Conservation (phyloP, 768 basidiomycete species). For the Hypholoma fasciculare region DNA sequence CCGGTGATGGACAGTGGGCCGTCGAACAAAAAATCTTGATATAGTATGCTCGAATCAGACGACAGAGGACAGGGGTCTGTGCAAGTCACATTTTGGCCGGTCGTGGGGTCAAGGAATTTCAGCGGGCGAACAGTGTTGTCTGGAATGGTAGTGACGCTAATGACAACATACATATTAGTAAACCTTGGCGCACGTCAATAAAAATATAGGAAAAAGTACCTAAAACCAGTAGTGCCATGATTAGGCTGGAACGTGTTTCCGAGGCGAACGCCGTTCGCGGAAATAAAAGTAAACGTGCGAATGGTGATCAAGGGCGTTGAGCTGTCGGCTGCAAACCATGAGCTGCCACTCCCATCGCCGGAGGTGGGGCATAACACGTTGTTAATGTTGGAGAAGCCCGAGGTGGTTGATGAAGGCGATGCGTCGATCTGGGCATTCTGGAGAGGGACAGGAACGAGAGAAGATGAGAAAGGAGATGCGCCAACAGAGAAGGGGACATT, state of each 20-base stretch:
- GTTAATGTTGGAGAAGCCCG: slow-evolving; percentile 61
- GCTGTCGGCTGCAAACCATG: slow-evolving; percentile 83
- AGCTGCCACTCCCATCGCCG: slow-evolving; percentile 74
- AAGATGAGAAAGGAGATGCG: slow-evolving; percentile 86
- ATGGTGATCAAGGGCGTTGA: slow-evolving; percentile 74
- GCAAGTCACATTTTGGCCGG: slow-evolving; percentile 78
- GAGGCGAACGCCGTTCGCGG: slow-evolving; percentile 78
- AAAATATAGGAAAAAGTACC: slow-evolving; percentile 44
- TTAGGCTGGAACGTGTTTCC: slow-evolving; percentile 87
- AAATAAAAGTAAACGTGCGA: slow-evolving; percentile 71
- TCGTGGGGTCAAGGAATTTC: slow-evolving; percentile 74
- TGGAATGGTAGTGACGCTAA: slow-evolving; percentile 84
- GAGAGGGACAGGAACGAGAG: slow-evolving; percentile 81
- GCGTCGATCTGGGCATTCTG: slow-evolving; percentile 54
- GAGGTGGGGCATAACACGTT: slow-evolving; percentile 86
- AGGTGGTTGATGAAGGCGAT: slow-evolving; percentile 60
- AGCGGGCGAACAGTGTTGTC: slow-evolving; percentile 82
- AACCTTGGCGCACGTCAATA: slow-evolving; percentile 5
- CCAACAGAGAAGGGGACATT: slow-evolving; percentile 82
- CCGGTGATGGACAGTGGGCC: slow-evolving; percentile 73
- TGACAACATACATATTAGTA: slow-evolving; percentile 8
- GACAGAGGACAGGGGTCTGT: slow-evolving; percentile 77
- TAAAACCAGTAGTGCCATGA: slow-evolving; percentile 87
- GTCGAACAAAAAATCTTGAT: slow-evolving; percentile 92
- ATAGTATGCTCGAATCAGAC: slow-evolving; percentile 72